Evolutionary conservation across 169 alveolate genomes (phyloP).

Genomic region (Eimeria sp.): DNA sequence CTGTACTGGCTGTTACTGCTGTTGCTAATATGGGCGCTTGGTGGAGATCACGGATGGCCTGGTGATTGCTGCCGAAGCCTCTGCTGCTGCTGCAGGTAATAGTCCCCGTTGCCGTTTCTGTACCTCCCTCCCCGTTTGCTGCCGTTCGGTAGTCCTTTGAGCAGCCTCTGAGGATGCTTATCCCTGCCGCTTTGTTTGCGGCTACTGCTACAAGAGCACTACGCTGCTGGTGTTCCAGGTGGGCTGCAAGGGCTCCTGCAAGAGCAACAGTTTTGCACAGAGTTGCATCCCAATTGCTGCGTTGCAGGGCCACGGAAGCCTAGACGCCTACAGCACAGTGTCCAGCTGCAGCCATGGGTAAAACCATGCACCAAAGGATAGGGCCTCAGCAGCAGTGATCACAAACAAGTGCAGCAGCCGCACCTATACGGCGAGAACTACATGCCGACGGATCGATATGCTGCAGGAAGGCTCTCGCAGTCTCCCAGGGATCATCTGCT

Average conservation of each 20-base stretch:
- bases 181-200: slow-evolving; percentile 36
- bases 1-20: slow-evolving; percentile 4
- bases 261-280: neutral
- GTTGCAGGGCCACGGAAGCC: neutral
- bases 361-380: neutral
- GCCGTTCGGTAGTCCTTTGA: neutral
- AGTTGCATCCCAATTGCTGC: neutral
- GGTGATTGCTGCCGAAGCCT: neutral
- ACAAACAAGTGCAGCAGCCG: slow-evolving; percentile 18
- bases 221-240: slow-evolving; percentile 10
- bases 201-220: neutral
- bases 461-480: slow-evolving; percentile 35
- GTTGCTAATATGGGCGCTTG: neutral
- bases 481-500: slow-evolving; percentile 56
- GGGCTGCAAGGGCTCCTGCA: slow-evolving; percentile 56
- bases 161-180: slow-evolving; percentile 27
- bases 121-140: neutral
- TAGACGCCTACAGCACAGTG: neutral
- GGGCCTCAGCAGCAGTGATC: neutral
- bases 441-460: slow-evolving; percentile 16
- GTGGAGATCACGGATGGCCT: neutral
- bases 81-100: neutral
- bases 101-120: no score
- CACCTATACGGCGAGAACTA: slow-evolving; percentile 40
- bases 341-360: neutral